Conservation (phyloP, 768 basidiomycete species). For the Auriscalpium vulgare region DNA sequence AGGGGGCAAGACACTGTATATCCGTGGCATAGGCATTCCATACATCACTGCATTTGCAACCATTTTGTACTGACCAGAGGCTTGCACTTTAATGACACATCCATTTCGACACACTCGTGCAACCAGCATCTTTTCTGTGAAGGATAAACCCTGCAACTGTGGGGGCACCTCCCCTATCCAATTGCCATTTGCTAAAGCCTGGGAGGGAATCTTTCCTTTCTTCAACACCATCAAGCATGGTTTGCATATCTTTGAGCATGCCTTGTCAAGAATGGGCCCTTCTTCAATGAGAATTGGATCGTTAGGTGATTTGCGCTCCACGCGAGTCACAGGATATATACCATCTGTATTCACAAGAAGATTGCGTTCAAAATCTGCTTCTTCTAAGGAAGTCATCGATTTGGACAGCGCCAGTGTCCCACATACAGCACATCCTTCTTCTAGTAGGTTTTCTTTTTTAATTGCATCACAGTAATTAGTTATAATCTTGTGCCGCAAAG, state of each 20-base stretch:
- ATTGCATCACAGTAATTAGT: neutral
- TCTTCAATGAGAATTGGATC: neutral
- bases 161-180: no score
- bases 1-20: slow-evolving; percentile 28
- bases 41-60: slow-evolving; percentile 27
- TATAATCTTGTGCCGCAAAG: neutral
- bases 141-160: no score
- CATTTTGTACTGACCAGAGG: slow-evolving; percentile 23
- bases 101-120: slow-evolving; percentile 8
- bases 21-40: slow-evolving; percentile 22
- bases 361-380: neutral
- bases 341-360: neutral
- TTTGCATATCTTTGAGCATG: neutral
- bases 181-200: no score
- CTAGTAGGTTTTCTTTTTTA: neutral
- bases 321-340: neutral
- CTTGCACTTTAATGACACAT: slow-evolving; percentile 12
- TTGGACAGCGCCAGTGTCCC: no score
- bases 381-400: neutral
- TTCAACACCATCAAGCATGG: neutral
- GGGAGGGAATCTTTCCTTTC: neutral
- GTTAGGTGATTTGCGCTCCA: no score
- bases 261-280: neutral
- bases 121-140: neutral
- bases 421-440: no score